phyloP scores from a whole-genome alignment of 176 grass and related monocot genomes.

The Areca catechu region DNA sequence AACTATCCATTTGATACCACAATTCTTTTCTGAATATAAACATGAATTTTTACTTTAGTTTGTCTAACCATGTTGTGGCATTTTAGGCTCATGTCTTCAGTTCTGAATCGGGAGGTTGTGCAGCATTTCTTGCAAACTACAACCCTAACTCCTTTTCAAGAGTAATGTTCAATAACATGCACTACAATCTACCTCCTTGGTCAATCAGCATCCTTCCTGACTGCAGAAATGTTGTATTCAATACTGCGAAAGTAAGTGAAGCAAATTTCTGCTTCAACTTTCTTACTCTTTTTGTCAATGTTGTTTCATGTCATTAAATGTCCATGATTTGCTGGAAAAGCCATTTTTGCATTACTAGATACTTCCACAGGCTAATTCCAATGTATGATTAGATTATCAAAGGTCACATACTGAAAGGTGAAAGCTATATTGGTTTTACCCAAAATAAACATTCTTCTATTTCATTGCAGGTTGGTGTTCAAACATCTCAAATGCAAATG shows the following conservation, averaged over 20 bases:
- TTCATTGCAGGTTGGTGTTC: slow-evolving; percentile 69
- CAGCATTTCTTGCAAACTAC: slow-evolving; percentile 85
- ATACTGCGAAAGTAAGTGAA: slow-evolving; percentile 79
- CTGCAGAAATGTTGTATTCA: slow-evolving; percentile 89
- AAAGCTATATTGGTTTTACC: no score
- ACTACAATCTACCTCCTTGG: slow-evolving; percentile 95
- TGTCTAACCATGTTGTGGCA: slow-evolving; percentile 2
- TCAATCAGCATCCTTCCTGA: slow-evolving; percentile 99
- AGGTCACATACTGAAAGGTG: no score
- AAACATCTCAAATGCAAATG: slow-evolving; percentile 99
- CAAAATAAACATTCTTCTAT: not conserved
- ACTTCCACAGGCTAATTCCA: no score
- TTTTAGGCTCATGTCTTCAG: slow-evolving; percentile 78
- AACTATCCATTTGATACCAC: no score
- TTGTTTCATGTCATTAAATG: no score
- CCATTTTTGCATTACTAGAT: no score
- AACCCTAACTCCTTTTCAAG: slow-evolving; percentile 66
- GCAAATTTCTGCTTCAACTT: no score
- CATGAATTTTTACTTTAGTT: slow-evolving; percentile 6
- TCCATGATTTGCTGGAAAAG: no score
- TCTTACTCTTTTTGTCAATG: no score
- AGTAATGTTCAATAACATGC: slow-evolving; percentile 73
- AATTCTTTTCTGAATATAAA: not conserved
- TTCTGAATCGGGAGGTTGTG: slow-evolving; percentile 60
- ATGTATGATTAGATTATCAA: no score